Conservation (phyloP, 2,329 filamentous ascomycete species). For the Cladosporium austrohemisphaericum region DNA sequence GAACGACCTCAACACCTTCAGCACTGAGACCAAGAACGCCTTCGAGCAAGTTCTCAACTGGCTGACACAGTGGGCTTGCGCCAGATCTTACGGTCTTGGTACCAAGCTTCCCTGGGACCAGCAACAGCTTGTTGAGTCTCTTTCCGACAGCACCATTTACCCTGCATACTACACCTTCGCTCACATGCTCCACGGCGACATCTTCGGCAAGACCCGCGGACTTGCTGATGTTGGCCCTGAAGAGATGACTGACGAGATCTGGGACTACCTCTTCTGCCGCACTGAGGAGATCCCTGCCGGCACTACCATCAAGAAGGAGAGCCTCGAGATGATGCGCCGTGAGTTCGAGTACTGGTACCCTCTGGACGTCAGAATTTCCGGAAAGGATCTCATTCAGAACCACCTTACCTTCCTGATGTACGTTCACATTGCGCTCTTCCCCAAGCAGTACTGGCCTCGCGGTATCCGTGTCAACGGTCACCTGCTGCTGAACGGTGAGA, state of each 20-base stretch:
- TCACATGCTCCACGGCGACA: slow-evolving; percentile 67
- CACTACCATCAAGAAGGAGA: slow-evolving; percentile 69
- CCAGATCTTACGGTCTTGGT: slow-evolving; percentile 84
- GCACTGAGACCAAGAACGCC: slow-evolving; percentile 51
- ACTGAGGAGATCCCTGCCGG: slow-evolving; percentile 59
- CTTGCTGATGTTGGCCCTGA: slow-evolving; percentile 67
- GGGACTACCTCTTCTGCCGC: slow-evolving; percentile 90
- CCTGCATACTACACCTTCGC: slow-evolving; percentile 66
- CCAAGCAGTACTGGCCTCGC: slow-evolving; percentile 80
- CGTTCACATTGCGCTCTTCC: slow-evolving; percentile 86
- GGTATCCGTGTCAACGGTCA: slow-evolving; percentile 88
- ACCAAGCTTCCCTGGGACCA: slow-evolving; percentile 93
- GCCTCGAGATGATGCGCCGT: slow-evolving; percentile 74
- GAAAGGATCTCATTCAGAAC: slow-evolving; percentile 91
- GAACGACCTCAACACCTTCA: slow-evolving; percentile 73
- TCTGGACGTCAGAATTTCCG: slow-evolving; percentile 79
- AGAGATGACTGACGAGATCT: slow-evolving; percentile 91
- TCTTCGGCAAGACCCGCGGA: slow-evolving; percentile 74
- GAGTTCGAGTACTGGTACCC: slow-evolving; percentile 98
- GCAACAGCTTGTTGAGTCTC: slow-evolving; percentile 83
- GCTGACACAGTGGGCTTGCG: slow-evolving; percentile 95
- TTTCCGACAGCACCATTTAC: slow-evolving; percentile 91
- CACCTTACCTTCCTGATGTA: slow-evolving; percentile 96
- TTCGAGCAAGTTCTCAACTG: slow-evolving; percentile 86
- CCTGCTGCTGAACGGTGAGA: slow-evolving; percentile 89